A percentile compares a stretch with the other conserved stretches of the same genome.
Conservation (phyloP, 371 early-diverging fungal genomes). For the Mucor saturninus region DNA sequence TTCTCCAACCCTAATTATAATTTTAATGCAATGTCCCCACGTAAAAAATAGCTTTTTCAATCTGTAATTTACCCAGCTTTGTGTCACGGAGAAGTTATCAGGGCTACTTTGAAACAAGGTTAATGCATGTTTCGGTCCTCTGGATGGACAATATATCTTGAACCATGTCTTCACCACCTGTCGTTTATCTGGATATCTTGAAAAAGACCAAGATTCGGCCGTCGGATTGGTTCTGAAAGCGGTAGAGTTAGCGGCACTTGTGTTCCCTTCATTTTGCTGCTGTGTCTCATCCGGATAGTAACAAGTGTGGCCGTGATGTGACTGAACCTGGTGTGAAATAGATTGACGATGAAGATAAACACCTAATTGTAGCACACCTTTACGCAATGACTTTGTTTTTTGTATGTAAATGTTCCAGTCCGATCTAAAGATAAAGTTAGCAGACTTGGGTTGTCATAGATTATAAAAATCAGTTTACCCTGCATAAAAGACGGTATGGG, state of each 20-base stretch:
- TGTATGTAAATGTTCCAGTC: slow-evolving; percentile 67
- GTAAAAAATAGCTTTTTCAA: background rate
- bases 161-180: slow-evolving; percentile 60
- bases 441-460: background rate
- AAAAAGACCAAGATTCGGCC: slow-evolving; percentile 33
- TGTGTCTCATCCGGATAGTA: slow-evolving; percentile 3
- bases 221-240: background rate
- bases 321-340: slow-evolving; percentile 27
- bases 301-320: background rate
- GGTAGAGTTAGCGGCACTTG: background rate
- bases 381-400: slow-evolving; percentile 48
- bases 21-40: background rate
- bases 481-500: slow-evolving; percentile 60
- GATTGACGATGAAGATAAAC: slow-evolving; percentile 63
- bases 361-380: slow-evolving; percentile 48
- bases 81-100: slow-evolving; percentile 54
- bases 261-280: background rate
- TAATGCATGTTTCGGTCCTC: slow-evolving; percentile 56
- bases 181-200: slow-evolving; percentile 52
- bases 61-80: slow-evolving; percentile 56
- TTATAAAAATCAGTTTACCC: slow-evolving; percentile 38
- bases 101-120: slow-evolving; percentile 63
- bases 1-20: slow-evolving; percentile 56
- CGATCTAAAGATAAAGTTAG: slow-evolving; percentile 37
- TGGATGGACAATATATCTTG: slow-evolving; percentile 57